phyloP scores from a whole-genome alignment of 2,329 filamentous ascomycete species.

The Teratosphaeria epicoccoides region DNA sequence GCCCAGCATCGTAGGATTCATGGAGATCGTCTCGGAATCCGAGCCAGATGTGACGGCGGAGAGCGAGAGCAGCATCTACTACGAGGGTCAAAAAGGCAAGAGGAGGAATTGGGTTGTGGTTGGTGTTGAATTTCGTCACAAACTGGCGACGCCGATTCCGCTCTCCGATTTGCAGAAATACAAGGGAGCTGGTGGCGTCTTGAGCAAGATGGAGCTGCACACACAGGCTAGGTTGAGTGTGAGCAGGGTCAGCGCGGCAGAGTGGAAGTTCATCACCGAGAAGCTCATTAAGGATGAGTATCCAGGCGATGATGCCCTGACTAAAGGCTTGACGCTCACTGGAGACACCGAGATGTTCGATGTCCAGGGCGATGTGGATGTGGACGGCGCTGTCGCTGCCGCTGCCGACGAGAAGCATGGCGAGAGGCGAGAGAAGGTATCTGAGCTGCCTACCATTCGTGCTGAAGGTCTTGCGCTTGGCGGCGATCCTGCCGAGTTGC shows the following conservation, averaged over 20 bases:
- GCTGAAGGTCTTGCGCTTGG: not conserved
- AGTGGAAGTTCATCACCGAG: slow-evolving; percentile 55
- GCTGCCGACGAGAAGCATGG: not conserved
- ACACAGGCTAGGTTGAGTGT: slow-evolving; percentile 78
- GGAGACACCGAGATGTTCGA: not conserved
- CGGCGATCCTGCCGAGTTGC: not conserved
- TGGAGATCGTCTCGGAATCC: slow-evolving; percentile 72
- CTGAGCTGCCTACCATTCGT: not conserved
- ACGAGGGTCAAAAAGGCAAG: slow-evolving; percentile 63
- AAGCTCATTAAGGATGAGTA: slow-evolving; percentile 17
- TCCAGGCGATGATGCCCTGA: slow-evolving; percentile 9
- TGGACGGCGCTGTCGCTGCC: not conserved
- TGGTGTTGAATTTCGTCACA: slow-evolving; percentile 75
- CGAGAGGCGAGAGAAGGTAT: too few species aligned
- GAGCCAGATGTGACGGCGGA: slow-evolving; percentile 67
- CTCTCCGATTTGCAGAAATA: slow-evolving; percentile 61
- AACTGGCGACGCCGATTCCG: slow-evolving; percentile 58
- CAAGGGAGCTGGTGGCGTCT: slow-evolving; percentile 42
- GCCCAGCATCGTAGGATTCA: slow-evolving; percentile 59
- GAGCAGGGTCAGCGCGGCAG: slow-evolving; percentile 50
- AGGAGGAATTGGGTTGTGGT: slow-evolving; percentile 63
- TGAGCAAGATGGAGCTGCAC: slow-evolving; percentile 63
- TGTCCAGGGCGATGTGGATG: not conserved
- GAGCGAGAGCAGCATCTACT: slow-evolving; percentile 65
- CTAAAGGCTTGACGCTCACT: not conserved